Conservation (phyloP, 441 rosid species). For the Erysimum cheiri region DNA sequence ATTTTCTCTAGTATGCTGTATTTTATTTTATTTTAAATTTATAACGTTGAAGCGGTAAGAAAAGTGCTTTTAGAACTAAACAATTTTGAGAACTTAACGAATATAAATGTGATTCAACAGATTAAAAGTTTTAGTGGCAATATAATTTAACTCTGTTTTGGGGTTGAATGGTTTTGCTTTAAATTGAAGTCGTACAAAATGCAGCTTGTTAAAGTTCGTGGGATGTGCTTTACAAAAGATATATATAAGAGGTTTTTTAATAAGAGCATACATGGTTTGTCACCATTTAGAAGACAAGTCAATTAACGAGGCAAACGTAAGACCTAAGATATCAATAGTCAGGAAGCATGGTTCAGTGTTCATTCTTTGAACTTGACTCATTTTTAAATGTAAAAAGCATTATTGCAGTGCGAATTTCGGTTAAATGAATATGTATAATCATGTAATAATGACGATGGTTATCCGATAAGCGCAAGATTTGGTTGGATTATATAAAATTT, state of each 20-base stretch:
- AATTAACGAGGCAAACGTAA: conserved; percentile 1
- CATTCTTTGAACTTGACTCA: conserved; percentile 22
- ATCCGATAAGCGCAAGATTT: conserved; percentile 21
- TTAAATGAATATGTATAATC: neutral
- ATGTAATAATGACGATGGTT: conserved; percentile 1
- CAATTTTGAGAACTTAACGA: no score
- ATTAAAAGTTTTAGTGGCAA: neutral
- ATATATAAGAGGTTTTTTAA: conserved; percentile 2
- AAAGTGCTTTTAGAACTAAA: no score
- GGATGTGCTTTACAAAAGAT: neutral
- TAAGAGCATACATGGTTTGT: neutral
- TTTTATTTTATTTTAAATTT: no score
- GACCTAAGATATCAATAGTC: conserved; percentile 4
- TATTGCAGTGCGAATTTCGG: neutral
- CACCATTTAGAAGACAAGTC: conserved; percentile 6
- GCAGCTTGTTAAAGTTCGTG: neutral
- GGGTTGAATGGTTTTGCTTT: neutral
- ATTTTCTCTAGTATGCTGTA: no score
- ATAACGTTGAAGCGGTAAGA: no score
- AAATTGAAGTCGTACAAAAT: neutral
- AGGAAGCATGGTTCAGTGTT: neutral
- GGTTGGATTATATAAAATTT: conserved; percentile 5
- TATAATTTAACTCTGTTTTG: neutral
- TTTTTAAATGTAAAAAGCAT: conserved; percentile 2
- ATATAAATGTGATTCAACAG: neutral